These are phyloP conservation scores for Didymella exigua DNA, from an alignment of 2,329 filamentous ascomycete genomes.

Conservation along the genomic window DNA sequence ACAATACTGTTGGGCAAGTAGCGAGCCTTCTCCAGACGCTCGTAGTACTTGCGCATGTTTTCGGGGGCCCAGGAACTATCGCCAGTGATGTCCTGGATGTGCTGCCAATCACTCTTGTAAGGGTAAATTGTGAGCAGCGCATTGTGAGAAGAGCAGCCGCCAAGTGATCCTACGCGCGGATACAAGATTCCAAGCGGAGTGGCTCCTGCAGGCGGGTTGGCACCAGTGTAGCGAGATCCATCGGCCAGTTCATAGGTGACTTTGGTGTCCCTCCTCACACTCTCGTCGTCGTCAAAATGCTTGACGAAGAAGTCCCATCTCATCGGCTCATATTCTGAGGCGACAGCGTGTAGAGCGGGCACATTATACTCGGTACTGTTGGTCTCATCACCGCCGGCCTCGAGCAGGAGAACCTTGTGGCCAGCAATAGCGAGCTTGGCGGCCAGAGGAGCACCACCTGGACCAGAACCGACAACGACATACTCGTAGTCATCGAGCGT, in stretches of 20 bases:
- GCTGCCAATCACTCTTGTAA: slow-evolving; percentile 62
- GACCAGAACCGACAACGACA: slow-evolving; percentile 64
- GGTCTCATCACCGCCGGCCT: slow-evolving; percentile 63
- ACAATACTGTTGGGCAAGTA: slow-evolving; percentile 52
- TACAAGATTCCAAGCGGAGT: slow-evolving; percentile 60
- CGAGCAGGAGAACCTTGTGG: slow-evolving; percentile 62
- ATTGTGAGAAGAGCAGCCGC: slow-evolving; percentile 65
- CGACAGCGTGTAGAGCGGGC: slow-evolving; percentile 58
- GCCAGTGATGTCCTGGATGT: slow-evolving; percentile 63
- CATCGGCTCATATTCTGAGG: slow-evolving; percentile 60
- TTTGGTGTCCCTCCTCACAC: slow-evolving; percentile 61
- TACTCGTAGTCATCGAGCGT: slow-evolving; percentile 59
- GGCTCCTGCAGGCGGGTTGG: slow-evolving; percentile 58
- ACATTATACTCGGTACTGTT: slow-evolving; percentile 56
- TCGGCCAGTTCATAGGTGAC: slow-evolving; percentile 51
- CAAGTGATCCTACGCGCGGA: slow-evolving; percentile 60
- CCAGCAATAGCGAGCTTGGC: slow-evolving; percentile 62
- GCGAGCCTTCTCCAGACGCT: slow-evolving; percentile 58
- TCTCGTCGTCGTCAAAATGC: slow-evolving; percentile 60
- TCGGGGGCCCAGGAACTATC: slow-evolving; percentile 64
- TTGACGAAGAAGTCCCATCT: slow-evolving; percentile 67
- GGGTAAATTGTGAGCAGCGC: slow-evolving; percentile 64
- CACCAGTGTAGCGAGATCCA: slow-evolving; percentile 56
- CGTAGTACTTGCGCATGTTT: slow-evolving; percentile 65
- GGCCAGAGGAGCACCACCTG: slow-evolving; percentile 64